Evolutionary conservation across 2,329 filamentous ascomycete species (phyloP).

Genomic region (Biscogniauxia mediterranea): DNA sequence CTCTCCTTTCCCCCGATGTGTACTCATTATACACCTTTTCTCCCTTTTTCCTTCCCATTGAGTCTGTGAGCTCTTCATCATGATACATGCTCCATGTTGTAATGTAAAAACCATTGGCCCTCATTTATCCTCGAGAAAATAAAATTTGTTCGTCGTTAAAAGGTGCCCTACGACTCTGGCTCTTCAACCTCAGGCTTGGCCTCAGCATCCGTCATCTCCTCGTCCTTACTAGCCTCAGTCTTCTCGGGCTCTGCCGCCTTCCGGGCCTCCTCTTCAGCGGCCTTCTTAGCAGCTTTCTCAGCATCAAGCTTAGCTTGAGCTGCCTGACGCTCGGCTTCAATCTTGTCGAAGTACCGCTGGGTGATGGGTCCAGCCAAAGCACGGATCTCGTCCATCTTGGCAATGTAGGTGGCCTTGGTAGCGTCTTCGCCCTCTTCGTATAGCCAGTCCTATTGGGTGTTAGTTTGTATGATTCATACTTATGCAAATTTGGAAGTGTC

Average conservation of each 20-base stretch:
- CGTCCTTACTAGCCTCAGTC: conserved; percentile 50
- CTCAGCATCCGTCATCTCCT: conserved; percentile 64
- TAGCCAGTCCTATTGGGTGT: conserved; percentile 79
- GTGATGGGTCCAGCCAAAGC: conserved; percentile 86
- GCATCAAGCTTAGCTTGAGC: conserved; percentile 75
- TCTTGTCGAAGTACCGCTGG: conserved; percentile 93
- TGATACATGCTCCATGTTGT: neutral
- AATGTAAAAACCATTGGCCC: neutral
- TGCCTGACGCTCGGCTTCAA: conserved; percentile 80
- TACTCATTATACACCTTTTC: neutral
- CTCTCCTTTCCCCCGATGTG: neutral
- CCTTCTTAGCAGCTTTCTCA: conserved; percentile 74
- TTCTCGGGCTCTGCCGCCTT: conserved; percentile 54
- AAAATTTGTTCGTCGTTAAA: neutral
- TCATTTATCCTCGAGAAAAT: neutral
- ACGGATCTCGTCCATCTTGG: conserved; percentile 95
- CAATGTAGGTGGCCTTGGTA: conserved; percentile 87
- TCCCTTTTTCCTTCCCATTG: neutral
- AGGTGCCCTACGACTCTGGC: conserved; percentile 29
- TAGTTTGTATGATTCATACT: conserved; percentile 14
- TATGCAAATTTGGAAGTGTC: conserved; percentile 32
- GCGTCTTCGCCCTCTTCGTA: conserved; percentile 97
- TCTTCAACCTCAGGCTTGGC: conserved; percentile 52
- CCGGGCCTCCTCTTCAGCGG: conserved; percentile 53
- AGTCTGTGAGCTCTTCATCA: neutral